Base-by-base conservation (phyloP, 345 rosid genomes). In the Eucalyptus tenuipes region DNA sequence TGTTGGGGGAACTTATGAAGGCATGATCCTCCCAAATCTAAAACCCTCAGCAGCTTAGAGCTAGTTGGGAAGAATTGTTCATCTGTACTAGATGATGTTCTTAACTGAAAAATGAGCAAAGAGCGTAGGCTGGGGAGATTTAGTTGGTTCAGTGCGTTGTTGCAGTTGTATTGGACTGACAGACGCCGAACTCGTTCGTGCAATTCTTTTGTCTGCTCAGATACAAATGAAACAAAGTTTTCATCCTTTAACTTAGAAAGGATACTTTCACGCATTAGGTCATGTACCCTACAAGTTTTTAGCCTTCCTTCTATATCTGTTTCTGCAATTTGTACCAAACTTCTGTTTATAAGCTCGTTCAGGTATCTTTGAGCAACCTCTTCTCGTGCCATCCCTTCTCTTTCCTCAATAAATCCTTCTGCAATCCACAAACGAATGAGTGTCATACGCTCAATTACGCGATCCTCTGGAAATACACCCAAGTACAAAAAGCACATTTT, bases 221-320 rank as follows among this genome's bases (percentile, higher is more conserved):
- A 64, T 14, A 31, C 4, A 14, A 64, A 29, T 0, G 37, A 64
- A 64, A 64, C 37, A n/a, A 64, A 64, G 37, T 64, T 64, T n/a
- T 29, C 37, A 13, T 64, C 37, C 37, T 7, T n/a, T 0, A n/a
- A 64, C 37, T 64, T 64, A n/a, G 37, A 64, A 64, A 64, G 75
- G 75, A 64, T 64, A n/a, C 9, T 29, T 64, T 64, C 75, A 14
- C 75, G 37, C 18, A 64, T 64, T 0, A 64, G 37, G 37, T 64
- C 37, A 64, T 64, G 75, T n/a, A 64, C 37, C 75, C 75, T 64
- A n/a, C 75, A 64, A 64, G 37, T 6, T 13, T n/a, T 7, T 64
- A n/a, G 3, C 75, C 37, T 4, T 29, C 37, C 75, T 15, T 13
- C 13, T 29, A 7, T 0, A 64, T 7, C 4, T 13, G 0, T 64